Conservation (phyloP, 2,329 filamentous ascomycete species). For the Nothomitra cinnamomea region DNA sequence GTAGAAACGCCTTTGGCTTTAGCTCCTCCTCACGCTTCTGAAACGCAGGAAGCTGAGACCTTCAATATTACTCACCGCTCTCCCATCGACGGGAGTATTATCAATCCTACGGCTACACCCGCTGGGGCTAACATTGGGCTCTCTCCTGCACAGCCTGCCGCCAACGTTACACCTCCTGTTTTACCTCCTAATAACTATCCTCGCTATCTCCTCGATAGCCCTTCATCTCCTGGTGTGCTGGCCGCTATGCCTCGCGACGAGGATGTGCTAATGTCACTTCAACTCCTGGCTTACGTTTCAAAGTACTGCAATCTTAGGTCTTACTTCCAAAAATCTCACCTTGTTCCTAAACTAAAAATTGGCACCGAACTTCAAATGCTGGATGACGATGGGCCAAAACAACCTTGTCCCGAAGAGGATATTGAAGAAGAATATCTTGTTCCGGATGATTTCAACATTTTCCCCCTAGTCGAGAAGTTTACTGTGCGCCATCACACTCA, state of each 20-base stretch:
- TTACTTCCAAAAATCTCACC: conserved; percentile 88
- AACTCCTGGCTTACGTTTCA: conserved; percentile 90
- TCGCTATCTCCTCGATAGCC: conserved; percentile 62
- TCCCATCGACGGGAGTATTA: conserved; percentile 69
- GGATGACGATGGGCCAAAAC: conserved; percentile 45
- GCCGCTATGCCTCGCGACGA: conserved; percentile 92
- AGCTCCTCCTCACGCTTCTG: conserved; percentile 61
- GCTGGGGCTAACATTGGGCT: conserved; percentile 52
- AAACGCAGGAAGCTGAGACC: conserved; percentile 71
- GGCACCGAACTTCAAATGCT: conserved; percentile 67
- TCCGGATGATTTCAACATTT: conserved; percentile 94
- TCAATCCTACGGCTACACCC: conserved; percentile 51
- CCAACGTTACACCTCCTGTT: conserved; percentile 57
- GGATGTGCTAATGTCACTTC: conserved; percentile 93
- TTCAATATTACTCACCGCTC: conserved; percentile 88
- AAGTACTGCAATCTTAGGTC: conserved; percentile 94
- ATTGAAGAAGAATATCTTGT: conserved; percentile 77
- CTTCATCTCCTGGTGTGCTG: conserved; percentile 52
- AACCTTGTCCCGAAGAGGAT: conserved; percentile 37
- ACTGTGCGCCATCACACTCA: conserved; percentile 87
- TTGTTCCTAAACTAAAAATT: conserved; percentile 84
- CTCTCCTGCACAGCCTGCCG: conserved; percentile 53
- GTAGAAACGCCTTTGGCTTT: conserved; percentile 55
- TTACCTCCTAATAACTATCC: conserved; percentile 56
- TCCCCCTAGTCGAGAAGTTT: conserved; percentile 95